These are phyloP conservation scores for Jatropha multifida DNA, from an alignment of 441 rosid genomes.

Conservation along the genomic window DNA sequence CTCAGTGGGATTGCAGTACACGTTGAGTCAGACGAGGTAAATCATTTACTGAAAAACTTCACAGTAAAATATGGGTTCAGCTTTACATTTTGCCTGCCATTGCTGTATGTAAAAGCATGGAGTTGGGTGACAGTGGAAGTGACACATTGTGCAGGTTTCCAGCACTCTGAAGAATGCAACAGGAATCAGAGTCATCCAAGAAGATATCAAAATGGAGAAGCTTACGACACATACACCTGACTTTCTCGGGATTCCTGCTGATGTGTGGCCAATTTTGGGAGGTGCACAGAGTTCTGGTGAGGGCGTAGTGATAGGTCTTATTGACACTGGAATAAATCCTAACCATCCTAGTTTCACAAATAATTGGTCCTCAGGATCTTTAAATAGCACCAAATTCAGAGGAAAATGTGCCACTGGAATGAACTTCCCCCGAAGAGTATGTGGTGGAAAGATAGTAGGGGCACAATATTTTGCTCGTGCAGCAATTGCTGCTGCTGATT, in stretches of 20 bases:
- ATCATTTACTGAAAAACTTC: background rate
- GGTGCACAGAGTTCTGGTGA: conserved; percentile 45
- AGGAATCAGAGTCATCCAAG: conserved; percentile 42
- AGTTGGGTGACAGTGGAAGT: background rate
- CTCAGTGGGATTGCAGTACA: conserved; percentile 51
- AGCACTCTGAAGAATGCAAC: conserved; percentile 30
- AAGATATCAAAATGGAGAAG: conserved; percentile 50
- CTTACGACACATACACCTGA: conserved; percentile 49
- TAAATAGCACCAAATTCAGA: conserved; percentile 32
- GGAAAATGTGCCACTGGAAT: conserved; percentile 44
- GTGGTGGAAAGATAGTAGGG: conserved; percentile 49
- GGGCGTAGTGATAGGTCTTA: conserved; percentile 48
- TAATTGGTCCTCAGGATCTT: conserved; percentile 16
- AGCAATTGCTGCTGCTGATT: conserved; percentile 52
- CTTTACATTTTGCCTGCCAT: too few species aligned
- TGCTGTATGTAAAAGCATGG: background rate
- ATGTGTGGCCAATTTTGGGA: conserved; percentile 46
- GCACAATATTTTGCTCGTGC: conserved; percentile 55
- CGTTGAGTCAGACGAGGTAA: conserved; percentile 42
- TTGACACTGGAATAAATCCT: conserved; percentile 56
- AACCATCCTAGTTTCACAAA: conserved; percentile 46
- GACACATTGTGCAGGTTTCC: conserved; percentile 29
- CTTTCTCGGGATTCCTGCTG: conserved; percentile 45
- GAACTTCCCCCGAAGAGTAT: conserved; percentile 39
- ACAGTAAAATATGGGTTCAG: background rate